Percentiles rank a stretch among this genome's conserved stretches.
These are phyloP conservation scores for Tuber melanosporum DNA, from an alignment of 495 filamentous ascomycete genomes.

Conservation along the genomic window DNA sequence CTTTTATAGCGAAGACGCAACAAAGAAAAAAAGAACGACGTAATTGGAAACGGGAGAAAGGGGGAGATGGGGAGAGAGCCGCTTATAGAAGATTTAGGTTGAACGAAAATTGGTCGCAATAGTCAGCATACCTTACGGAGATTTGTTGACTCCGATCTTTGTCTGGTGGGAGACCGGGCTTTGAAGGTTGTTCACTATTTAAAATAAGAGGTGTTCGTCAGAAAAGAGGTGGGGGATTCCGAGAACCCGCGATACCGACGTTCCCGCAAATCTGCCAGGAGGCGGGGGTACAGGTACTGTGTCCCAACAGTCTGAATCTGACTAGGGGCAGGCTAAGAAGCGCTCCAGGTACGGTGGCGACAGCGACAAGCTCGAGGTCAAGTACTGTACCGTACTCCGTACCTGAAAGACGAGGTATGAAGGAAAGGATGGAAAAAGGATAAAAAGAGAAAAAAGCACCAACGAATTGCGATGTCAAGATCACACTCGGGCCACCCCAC, in stretches of 20 bases:
- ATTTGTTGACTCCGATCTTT: not conserved
- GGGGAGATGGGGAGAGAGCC: not conserved
- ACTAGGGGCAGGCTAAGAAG: slow-evolving; percentile 19
- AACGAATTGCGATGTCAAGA: slow-evolving; percentile 33
- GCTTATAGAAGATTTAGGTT: not conserved
- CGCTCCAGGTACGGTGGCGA: slow-evolving; percentile 24
- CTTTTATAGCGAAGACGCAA: slow-evolving; percentile 38
- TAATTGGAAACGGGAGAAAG: not conserved
- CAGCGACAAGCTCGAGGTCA: slow-evolving; percentile 16
- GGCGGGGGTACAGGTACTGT: slow-evolving; percentile 29
- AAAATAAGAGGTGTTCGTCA: slow-evolving; percentile 23
- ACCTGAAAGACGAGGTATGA: slow-evolving; percentile 21
- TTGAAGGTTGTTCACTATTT: slow-evolving; percentile 27
- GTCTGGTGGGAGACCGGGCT: slow-evolving; percentile 12
- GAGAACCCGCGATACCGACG: slow-evolving; percentile 31
- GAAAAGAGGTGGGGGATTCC: slow-evolving; percentile 25
- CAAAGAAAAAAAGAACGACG: slow-evolving; percentile 27
- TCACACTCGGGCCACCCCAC: slow-evolving; percentile 15
- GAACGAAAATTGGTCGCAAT: not conserved
- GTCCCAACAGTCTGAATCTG: slow-evolving; percentile 27
- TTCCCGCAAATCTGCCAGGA: slow-evolving; percentile 37
- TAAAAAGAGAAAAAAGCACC: slow-evolving; percentile 24
- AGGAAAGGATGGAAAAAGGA: slow-evolving; percentile 11
- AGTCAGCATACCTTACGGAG: not conserved
- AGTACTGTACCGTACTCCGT: slow-evolving; percentile 3